phyloP scores from a whole-genome alignment of 495 filamentous ascomycete species.

The Gamarada debralockiae region DNA sequence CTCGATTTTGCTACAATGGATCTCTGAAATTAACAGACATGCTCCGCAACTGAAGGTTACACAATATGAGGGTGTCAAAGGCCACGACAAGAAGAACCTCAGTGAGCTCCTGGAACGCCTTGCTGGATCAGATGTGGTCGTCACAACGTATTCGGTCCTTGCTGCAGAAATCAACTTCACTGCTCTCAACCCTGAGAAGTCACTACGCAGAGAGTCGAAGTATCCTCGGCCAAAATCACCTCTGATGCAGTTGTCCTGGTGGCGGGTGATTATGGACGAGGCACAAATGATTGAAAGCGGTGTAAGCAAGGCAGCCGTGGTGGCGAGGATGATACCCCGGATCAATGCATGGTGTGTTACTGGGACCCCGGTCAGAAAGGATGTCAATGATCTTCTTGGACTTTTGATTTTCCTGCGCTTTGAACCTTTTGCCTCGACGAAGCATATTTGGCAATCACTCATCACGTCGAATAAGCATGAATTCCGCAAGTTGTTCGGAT shows the following conservation, averaged over 20 bases:
- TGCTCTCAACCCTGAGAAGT: slow-evolving; percentile 56
- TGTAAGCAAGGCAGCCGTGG: slow-evolving; percentile 74
- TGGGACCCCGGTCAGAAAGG: slow-evolving; percentile 81
- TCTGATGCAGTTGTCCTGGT: slow-evolving; percentile 73
- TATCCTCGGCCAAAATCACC: slow-evolving; percentile 70
- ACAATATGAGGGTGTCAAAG: slow-evolving; percentile 33
- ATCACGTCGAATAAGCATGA: slow-evolving; percentile 52
- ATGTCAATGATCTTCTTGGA: slow-evolving; percentile 62
- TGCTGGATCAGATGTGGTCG: slow-evolving; percentile 66
- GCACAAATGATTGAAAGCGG: slow-evolving; percentile 94
- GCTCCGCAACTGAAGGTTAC: slow-evolving; percentile 27
- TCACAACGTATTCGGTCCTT: slow-evolving; percentile 83
- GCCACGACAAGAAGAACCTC: slow-evolving; percentile 27
- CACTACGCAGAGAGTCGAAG: slow-evolving; percentile 60
- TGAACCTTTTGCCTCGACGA: slow-evolving; percentile 63
- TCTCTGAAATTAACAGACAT: slow-evolving; percentile 70
- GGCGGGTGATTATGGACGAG: slow-evolving; percentile 90
- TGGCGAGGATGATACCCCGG: slow-evolving; percentile 76
- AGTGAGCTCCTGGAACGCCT: slow-evolving; percentile 46
- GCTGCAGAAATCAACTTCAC: slow-evolving; percentile 75
- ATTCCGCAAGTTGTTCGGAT: slow-evolving; percentile 62
- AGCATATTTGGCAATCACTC: slow-evolving; percentile 63
- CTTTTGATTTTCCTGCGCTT: slow-evolving; percentile 78
- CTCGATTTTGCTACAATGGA: slow-evolving; percentile 83
- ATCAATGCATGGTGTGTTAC: slow-evolving; percentile 91